phyloP scores from a whole-genome alignment of 225 moss, liverwort and hornwort genomes.

The Asterella californica region DNA sequence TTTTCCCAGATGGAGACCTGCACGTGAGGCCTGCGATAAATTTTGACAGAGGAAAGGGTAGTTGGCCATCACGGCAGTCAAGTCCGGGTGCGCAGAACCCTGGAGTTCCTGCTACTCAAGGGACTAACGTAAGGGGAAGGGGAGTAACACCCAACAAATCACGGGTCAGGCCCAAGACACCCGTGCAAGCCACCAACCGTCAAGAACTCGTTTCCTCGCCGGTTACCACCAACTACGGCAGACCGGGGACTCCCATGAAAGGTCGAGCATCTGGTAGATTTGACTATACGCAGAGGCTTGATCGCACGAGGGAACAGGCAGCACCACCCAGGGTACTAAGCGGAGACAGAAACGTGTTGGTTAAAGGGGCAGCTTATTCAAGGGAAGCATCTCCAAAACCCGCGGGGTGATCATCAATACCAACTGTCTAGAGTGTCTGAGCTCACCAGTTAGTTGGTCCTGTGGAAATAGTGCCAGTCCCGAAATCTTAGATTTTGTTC shows the following conservation, averaged over 20 bases:
- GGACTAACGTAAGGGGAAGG: background rate
- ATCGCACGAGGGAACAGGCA: background rate
- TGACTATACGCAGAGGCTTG: conserved; percentile 30
- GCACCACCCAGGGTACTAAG: conserved; percentile 9
- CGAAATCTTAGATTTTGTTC: too few species aligned
- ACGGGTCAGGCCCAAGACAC: conserved; percentile 22
- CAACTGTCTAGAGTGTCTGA: too few species aligned
- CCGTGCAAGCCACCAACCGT: conserved; percentile 6
- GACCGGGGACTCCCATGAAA: conserved; percentile 34
- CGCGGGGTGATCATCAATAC: background rate
- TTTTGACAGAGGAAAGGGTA: conserved; percentile 63
- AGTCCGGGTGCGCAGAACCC: conserved; percentile 14
- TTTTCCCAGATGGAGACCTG: conserved; percentile 80
- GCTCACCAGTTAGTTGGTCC: too few species aligned
- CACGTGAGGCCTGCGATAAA: conserved; percentile 51
- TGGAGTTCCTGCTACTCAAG: background rate
- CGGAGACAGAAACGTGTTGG: conserved; percentile 16
- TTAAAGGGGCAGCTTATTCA: conserved; percentile 14
- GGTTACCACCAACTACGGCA: conserved; percentile 10
- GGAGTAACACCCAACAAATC: conserved; percentile 15
- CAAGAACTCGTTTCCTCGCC: conserved; percentile 15
- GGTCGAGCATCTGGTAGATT: conserved; percentile 32
- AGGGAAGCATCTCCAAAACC: background rate
- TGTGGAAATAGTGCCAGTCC: too few species aligned
- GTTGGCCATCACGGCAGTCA: conserved; percentile 44